phyloP scores from a whole-genome alignment of 306 rosid genomes.

The Astragalus glycyphyllos region DNA sequence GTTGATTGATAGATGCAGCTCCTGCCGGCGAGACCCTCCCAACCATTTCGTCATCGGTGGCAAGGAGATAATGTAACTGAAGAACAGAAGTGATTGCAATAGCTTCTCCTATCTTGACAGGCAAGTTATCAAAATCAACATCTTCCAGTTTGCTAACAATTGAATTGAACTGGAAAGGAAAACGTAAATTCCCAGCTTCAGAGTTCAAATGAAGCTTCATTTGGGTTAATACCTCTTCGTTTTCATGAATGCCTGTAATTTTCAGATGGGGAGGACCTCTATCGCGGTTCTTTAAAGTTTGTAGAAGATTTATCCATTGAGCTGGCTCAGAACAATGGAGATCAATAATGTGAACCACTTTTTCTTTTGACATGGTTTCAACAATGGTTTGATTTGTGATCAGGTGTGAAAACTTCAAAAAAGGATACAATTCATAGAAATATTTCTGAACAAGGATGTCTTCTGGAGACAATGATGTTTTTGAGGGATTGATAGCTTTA shows the following conservation, averaged over 20 bases:
- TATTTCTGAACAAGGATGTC: too few relatives aligned
- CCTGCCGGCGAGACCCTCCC: constrained; percentile 58
- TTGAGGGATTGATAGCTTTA: too few relatives aligned
- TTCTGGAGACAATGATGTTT: too few relatives aligned
- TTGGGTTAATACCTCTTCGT: constrained; percentile 70
- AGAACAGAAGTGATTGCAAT: constrained; percentile 74
- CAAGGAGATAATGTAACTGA: constrained; percentile 73
- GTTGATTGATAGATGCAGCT: constrained; percentile 50
- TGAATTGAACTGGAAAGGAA: constrained; percentile 73
- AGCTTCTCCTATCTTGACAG: constrained; percentile 79
- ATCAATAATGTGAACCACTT: too few relatives aligned
- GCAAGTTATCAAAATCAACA: constrained; percentile 69
- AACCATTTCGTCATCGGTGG: constrained; percentile 61
- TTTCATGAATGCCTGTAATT: constrained; percentile 78
- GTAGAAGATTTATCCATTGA: too few relatives aligned
- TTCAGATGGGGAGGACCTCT: constrained; percentile 76
- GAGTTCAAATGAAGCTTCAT: constrained; percentile 55
- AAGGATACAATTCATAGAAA: too few relatives aligned
- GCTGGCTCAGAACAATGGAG: too few relatives aligned
- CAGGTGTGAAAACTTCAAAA: too few relatives aligned
- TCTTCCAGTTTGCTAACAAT: constrained; percentile 69
- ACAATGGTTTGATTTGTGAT: too few relatives aligned
- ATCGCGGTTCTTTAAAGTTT: too few relatives aligned
- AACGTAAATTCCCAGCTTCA: constrained; percentile 71
- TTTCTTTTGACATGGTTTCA: too few relatives aligned